Conservation (phyloP, 2,329 filamentous ascomycete species). For the Pseudogymnoascus sp. region DNA sequence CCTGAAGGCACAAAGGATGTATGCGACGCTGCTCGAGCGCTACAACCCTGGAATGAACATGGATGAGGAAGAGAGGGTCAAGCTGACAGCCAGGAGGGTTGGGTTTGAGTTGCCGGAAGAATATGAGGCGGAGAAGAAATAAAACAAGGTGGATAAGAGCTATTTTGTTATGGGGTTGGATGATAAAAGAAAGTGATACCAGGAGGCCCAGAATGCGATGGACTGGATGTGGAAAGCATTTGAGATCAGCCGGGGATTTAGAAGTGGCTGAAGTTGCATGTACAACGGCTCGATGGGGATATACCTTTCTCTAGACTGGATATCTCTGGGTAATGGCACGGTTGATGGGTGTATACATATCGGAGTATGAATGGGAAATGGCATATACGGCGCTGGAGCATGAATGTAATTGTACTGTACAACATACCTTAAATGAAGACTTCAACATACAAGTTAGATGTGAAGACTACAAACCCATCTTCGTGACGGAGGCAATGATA, state of each 20-base stretch:
- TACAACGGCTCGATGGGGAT: neutral
- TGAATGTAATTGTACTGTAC: neutral
- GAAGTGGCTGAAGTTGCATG: neutral
- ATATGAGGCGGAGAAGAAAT: constrained; percentile 27
- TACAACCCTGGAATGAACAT: constrained; percentile 92
- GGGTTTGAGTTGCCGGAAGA: constrained; percentile 80
- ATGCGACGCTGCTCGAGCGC: constrained; percentile 71
- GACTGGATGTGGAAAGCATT: neutral
- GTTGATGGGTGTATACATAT: neutral
- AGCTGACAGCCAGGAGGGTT: constrained; percentile 76
- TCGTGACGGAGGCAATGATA: neutral
- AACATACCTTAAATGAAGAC: neutral
- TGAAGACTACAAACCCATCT: neutral
- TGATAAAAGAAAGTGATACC: neutral
- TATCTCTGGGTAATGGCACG: neutral
- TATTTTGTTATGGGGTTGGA: neutral
- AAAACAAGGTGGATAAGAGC: neutral
- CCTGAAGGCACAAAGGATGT: constrained; percentile 75
- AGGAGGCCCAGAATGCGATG: neutral
- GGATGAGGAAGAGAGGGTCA: constrained; percentile 74
- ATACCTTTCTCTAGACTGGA: neutral
- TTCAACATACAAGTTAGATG: neutral
- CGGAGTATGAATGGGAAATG: neutral
- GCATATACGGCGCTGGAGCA: constrained; percentile 2
- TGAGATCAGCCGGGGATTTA: neutral